These are phyloP conservation scores for Rosa multiflora DNA, from an alignment of 306 rosid genomes.

Conservation along the genomic window DNA sequence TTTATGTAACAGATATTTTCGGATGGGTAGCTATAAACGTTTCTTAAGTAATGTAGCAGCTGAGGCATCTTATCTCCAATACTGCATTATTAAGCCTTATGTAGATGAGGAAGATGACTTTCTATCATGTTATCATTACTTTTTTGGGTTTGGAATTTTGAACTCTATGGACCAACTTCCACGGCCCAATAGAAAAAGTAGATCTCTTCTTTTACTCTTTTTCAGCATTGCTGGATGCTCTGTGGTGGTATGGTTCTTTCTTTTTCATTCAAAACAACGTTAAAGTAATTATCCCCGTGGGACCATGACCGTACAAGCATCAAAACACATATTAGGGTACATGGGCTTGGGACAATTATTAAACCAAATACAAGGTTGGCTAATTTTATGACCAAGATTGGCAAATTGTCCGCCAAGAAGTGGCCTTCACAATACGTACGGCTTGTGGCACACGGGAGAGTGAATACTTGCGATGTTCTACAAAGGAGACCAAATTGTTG, in stretches of 20 bases:
- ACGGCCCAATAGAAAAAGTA: background rate
- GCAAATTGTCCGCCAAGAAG: background rate
- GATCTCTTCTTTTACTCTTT: background rate
- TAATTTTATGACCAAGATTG: background rate
- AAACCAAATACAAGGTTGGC: background rate
- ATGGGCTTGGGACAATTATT: background rate
- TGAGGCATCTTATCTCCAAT: constrained; percentile 75
- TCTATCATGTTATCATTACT: background rate
- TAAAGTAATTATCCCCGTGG: background rate
- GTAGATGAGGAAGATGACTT: constrained; percentile 59
- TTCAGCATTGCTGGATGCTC: background rate
- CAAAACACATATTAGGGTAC: background rate
- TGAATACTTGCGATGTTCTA: too few relatives aligned
- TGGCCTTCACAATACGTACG: background rate
- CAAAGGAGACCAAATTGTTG: background rate
- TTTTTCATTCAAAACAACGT: background rate
- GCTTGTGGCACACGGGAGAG: background rate
- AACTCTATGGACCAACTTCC: background rate
- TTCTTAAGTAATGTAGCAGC: constrained; percentile 55
- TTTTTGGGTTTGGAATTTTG: background rate
- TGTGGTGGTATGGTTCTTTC: background rate
- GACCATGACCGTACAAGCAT: background rate
- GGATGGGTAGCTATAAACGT: constrained; percentile 62
- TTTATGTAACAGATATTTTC: constrained; percentile 54
- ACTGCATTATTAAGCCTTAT: constrained; percentile 76